Percentiles rank a stretch among this genome's conserved stretches.
phyloP scores from a whole-genome alignment of 495 filamentous ascomycete genomes.

The Lasiosphaeria miniovina region DNA sequence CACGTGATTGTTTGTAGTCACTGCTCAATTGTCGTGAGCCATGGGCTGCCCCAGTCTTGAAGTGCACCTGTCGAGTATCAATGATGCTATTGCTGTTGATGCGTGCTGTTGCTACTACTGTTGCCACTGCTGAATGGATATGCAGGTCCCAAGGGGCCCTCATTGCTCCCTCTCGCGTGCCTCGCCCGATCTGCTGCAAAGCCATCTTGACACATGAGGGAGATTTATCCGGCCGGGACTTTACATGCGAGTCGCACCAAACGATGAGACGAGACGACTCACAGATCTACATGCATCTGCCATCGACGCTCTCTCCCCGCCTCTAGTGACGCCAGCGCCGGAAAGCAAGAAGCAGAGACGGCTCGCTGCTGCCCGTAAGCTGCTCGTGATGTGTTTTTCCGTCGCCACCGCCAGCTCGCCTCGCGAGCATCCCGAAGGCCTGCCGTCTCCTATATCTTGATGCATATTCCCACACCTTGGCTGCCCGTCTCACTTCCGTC shows the following conservation, averaged over 20 bases:
- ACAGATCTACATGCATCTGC: slow-evolving; percentile 22
- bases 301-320: slow-evolving; percentile 14
- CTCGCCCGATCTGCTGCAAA: slow-evolving; percentile 25
- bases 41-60: not conserved
- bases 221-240: slow-evolving; percentile 36
- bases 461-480: slow-evolving; percentile 19
- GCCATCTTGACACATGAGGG: slow-evolving; percentile 35
- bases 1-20: too few species aligned
- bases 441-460: slow-evolving; percentile 27
- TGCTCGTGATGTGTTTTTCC: slow-evolving; percentile 14
- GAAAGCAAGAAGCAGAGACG: slow-evolving; percentile 13
- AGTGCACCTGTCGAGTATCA: not conserved
- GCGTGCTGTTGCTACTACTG: slow-evolving; percentile 13
- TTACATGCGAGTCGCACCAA: slow-evolving; percentile 22
- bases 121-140: slow-evolving; percentile 11
- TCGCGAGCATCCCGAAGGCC: slow-evolving; percentile 7
- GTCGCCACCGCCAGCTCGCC: slow-evolving; percentile 14
- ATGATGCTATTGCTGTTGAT: not conserved
- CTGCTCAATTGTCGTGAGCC: too few species aligned
- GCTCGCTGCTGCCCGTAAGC: slow-evolving; percentile 20
- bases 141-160: slow-evolving; percentile 20
- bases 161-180: slow-evolving; percentile 13
- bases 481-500: slow-evolving; percentile 12
- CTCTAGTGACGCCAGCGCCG: slow-evolving; percentile 1
- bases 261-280: slow-evolving; percentile 26